Evolutionary conservation across 2,329 filamentous ascomycete genomes (phyloP).

Genomic region (Tolypocladium ophioglossoides): DNA sequence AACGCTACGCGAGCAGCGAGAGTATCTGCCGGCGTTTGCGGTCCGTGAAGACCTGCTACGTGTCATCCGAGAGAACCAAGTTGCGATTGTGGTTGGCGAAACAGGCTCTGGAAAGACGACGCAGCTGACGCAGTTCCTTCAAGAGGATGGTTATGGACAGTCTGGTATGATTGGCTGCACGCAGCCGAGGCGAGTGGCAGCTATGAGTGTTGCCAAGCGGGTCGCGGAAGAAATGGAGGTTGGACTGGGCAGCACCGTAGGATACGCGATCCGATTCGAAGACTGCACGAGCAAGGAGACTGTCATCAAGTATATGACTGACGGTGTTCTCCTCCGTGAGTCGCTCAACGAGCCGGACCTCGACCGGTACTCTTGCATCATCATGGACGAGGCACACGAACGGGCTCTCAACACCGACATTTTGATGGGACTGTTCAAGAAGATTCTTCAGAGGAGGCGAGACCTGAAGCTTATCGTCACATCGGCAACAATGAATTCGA

Average conservation of each 20-base stretch:
- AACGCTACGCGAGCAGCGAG: conserved; percentile 77
- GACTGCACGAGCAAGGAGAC: conserved; percentile 96
- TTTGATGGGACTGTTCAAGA: conserved; percentile 94
- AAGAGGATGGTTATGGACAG: conserved; percentile 88
- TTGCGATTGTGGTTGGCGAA: conserved; percentile 92
- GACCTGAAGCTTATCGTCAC: conserved; percentile 96
- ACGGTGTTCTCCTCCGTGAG: conserved; percentile 87
- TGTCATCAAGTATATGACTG: conserved; percentile 98
- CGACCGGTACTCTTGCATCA: conserved; percentile 94
- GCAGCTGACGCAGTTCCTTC: conserved; percentile 88
- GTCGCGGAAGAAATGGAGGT: conserved; percentile 98
- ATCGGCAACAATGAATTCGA: conserved; percentile 96
- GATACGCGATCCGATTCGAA: conserved; percentile 96
- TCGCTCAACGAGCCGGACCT: conserved; percentile 87
- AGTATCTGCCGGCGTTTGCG: conserved; percentile 90
- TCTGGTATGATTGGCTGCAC: conserved; percentile 91
- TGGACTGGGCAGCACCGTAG: conserved; percentile 74
- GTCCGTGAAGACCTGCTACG: conserved; percentile 86
- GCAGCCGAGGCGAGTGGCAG: conserved; percentile 89
- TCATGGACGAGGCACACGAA: conserved; percentile 99
- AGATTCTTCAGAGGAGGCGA: conserved; percentile 77
- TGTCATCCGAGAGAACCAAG: conserved; percentile 93
- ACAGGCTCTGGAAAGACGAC: conserved; percentile 98
- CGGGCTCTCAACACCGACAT: conserved; percentile 94
- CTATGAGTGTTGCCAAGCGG: conserved; percentile 98